Conservation (phyloP, 2,329 filamentous ascomycete species). For the Epichloe hybrida region DNA sequence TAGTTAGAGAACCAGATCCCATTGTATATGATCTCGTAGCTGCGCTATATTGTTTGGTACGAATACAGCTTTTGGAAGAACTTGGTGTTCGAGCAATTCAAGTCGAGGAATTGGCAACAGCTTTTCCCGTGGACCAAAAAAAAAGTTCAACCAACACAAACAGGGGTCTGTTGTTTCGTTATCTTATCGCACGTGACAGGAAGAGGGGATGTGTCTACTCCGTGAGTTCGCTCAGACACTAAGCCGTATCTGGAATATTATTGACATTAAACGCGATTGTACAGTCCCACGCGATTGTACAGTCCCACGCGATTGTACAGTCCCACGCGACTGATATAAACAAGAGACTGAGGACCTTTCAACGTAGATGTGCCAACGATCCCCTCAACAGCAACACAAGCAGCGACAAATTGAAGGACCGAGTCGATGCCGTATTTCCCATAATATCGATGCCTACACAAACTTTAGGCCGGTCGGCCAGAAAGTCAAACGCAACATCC, state of each 20-base stretch:
- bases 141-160: background rate
- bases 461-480: conserved; percentile 32
- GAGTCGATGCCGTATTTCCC: background rate
- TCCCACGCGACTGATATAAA: conserved; percentile 15
- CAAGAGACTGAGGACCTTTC: conserved; percentile 7
- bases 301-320: conserved; percentile 9
- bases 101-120: background rate
- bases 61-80: background rate
- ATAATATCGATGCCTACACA: conserved; percentile 33
- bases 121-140: background rate
- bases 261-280: conserved; percentile 16
- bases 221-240: conserved; percentile 7
- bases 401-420: background rate
- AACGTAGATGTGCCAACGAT: background rate
- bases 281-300: conserved; percentile 12
- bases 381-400: background rate
- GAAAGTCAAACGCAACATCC: conserved; percentile 28
- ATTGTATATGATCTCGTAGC: background rate
- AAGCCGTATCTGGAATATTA: conserved; percentile 19
- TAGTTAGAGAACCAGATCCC: conserved; percentile 2
- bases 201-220: conserved; percentile 1
- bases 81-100: background rate
- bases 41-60: background rate
- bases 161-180: background rate
- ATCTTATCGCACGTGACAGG: conserved; percentile 24